A percentile compares a stretch with the other conserved stretches of the same genome.
These are phyloP conservation scores for Wickerhamiella qilinensis DNA, from an alignment of 805 yeast genomes.

Conservation along the genomic window DNA sequence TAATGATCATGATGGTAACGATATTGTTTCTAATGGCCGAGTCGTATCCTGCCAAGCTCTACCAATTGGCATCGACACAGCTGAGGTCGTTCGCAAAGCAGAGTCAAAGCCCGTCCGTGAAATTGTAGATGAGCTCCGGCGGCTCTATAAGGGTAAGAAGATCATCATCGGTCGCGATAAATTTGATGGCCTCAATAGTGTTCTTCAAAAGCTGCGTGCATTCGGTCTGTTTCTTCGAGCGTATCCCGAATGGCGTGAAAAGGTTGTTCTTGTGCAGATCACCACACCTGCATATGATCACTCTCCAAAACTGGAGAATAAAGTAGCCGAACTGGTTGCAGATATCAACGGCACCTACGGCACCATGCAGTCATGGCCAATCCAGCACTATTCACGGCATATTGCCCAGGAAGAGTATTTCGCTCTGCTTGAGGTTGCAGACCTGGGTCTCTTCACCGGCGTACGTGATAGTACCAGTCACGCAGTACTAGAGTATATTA, in stretches of 20 bases:
- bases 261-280: slow-evolving; percentile 81
- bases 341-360: slow-evolving; percentile 80
- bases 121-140: slow-evolving; percentile 46
- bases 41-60: slow-evolving; percentile 55
- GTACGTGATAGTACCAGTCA: slow-evolving; percentile 95
- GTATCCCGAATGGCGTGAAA: slow-evolving; percentile 84
- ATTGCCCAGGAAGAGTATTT: slow-evolving; percentile 77
- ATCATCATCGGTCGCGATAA: slow-evolving; percentile 90
- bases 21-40: slow-evolving; percentile 59
- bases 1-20: slow-evolving; percentile 35
- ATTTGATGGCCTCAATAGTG: slow-evolving; percentile 82
- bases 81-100: slow-evolving; percentile 48
- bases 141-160: slow-evolving; percentile 30
- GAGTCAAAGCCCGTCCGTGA: slow-evolving; percentile 26
- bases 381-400: slow-evolving; percentile 83
- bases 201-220: slow-evolving; percentile 81
- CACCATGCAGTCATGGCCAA: slow-evolving; percentile 65
- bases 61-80: slow-evolving; percentile 83
- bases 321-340: slow-evolving; percentile 67
- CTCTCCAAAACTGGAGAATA: slow-evolving; percentile 53
- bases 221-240: slow-evolving; percentile 73
- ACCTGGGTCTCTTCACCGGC: slow-evolving; percentile 74
- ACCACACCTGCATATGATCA: slow-evolving; percentile 59
- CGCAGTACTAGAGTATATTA: slow-evolving; percentile 80
- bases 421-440: slow-evolving; percentile 79